These are phyloP conservation scores for Staphylotrichum tortipilum DNA, from an alignment of 495 filamentous ascomycete genomes.

Conservation along the genomic window DNA sequence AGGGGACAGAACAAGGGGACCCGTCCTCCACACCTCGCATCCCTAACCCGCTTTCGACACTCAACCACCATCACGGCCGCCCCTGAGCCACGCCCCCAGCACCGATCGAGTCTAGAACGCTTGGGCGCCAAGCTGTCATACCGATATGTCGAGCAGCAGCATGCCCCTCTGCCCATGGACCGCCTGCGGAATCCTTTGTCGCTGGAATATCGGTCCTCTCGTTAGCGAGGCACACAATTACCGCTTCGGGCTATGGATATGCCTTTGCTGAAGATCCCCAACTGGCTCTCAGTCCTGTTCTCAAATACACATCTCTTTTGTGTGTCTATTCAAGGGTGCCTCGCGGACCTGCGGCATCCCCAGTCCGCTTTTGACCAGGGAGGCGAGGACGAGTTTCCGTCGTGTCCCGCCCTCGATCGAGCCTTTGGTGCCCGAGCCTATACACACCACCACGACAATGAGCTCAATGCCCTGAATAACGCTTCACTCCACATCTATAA, in stretches of 20 bases:
- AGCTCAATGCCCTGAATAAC: constrained; percentile 14
- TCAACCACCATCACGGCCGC: not conserved
- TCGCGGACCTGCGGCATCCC: not conserved
- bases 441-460: constrained; percentile 10
- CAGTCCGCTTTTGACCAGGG: not conserved
- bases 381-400: not conserved
- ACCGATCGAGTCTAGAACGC: not conserved
- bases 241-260: constrained; percentile 20
- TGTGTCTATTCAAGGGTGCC: not conserved
- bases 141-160: not conserved
- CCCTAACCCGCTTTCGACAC: too few relatives aligned
- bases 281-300: not conserved
- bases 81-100: not conserved
- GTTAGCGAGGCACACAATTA: not conserved
- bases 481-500: constrained; percentile 8
- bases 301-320: constrained; percentile 2
- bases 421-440: not conserved
- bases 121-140: not conserved
- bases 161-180: not conserved
- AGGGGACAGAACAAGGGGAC: not conserved
- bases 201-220: not conserved
- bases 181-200: constrained; percentile 3
- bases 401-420: not conserved
- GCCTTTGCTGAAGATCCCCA: constrained; percentile 6
- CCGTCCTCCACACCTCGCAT: not conserved